Evolutionary conservation across 2,329 filamentous ascomycete species (phyloP).

Genomic region (Chaetomiaceae sp.): DNA sequence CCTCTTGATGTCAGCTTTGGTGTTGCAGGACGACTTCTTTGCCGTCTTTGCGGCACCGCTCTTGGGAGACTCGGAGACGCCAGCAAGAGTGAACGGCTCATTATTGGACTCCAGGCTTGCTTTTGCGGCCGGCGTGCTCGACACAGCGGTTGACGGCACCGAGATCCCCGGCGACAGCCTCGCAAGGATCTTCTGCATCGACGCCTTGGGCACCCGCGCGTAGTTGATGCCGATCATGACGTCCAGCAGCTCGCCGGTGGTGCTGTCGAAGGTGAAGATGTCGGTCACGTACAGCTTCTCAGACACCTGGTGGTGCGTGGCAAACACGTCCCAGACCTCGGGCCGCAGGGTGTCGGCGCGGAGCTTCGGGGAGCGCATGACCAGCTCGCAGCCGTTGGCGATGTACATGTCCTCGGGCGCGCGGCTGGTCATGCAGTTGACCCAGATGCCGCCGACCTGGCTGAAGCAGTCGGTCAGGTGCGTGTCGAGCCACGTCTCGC

Average conservation of each 20-base stretch:
- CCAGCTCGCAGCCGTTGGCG: conserved; percentile 27
- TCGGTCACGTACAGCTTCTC: conserved; percentile 28
- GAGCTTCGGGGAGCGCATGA: conserved; percentile 24
- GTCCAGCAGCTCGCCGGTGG: conserved; percentile 26
- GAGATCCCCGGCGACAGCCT: conserved; percentile 15
- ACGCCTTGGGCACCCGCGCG: conserved; percentile 23
- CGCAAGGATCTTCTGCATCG: conserved; percentile 28
- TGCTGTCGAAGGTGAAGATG: conserved; percentile 31
- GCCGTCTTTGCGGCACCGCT: conserved; percentile 19
- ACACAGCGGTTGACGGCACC: not conserved
- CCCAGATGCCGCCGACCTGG: conserved; percentile 34
- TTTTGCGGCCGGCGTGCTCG: not conserved
- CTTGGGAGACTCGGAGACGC: conserved; percentile 17
- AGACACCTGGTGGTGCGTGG: conserved; percentile 15
- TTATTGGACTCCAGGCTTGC: conserved; percentile 27
- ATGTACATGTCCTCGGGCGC: conserved; percentile 29
- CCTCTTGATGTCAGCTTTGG: conserved; percentile 1
- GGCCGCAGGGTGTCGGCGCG: not conserved
- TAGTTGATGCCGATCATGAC: conserved; percentile 32
- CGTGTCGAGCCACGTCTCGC: conserved; percentile 25
- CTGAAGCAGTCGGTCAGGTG: conserved; percentile 29
- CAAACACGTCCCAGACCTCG: conserved; percentile 6
- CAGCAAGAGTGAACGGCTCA: too few species aligned
- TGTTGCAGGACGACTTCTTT: not conserved
- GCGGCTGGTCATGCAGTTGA: conserved; percentile 31